Percentiles rank a stretch among this genome's conserved stretches.
phyloP scores from a whole-genome alignment of 2,329 filamentous ascomycete genomes.

The Phialophora chinensis region DNA sequence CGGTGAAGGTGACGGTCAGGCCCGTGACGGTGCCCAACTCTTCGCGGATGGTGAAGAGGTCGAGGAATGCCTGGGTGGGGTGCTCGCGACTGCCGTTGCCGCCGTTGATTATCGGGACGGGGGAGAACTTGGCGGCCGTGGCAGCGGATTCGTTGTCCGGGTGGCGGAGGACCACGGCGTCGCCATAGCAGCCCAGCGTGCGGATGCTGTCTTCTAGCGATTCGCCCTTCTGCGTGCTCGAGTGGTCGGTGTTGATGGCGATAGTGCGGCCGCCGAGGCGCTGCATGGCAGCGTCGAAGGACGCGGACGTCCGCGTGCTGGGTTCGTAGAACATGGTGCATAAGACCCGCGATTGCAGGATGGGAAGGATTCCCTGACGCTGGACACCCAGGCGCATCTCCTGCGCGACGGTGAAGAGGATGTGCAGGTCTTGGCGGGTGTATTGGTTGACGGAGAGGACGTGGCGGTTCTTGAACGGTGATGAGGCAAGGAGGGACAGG shows the following conservation, averaged over 20 bases:
- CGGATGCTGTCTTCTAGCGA: conserved; percentile 90
- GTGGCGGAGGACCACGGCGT: conserved; percentile 95
- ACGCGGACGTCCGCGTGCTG: conserved; percentile 91
- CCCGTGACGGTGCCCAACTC: conserved; percentile 95
- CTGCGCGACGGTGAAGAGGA: conserved; percentile 94
- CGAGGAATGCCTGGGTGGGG: conserved; percentile 95
- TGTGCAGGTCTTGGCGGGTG: conserved; percentile 81
- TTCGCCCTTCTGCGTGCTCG: conserved; percentile 93
- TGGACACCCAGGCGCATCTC: conserved; percentile 97
- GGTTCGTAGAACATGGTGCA: conserved; percentile 98
- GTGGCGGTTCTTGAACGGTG: conserved; percentile 86
- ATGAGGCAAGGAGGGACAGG: conserved; percentile 74
- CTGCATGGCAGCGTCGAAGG: conserved; percentile 98
- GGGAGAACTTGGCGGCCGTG: conserved; percentile 82
- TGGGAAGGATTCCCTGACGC: conserved; percentile 84
- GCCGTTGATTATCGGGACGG: conserved; percentile 93
- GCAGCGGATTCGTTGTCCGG: conserved; percentile 81
- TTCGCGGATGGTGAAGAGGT: conserved; percentile 97
- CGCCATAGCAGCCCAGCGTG: conserved; percentile 90
- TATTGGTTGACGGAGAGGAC: conserved; percentile 93
- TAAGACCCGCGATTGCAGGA: conserved; percentile 83
- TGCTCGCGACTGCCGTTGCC: conserved; percentile 96
- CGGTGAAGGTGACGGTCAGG: conserved; percentile 92
- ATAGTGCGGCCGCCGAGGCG: conserved; percentile 88
- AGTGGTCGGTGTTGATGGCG: conserved; percentile 78